A percentile compares a stretch with the other conserved stretches of the same genome.
These are phyloP conservation scores for Aspergillus japonicus DNA, from an alignment of 2,329 filamentous ascomycete species.

Conservation along the genomic window DNA sequence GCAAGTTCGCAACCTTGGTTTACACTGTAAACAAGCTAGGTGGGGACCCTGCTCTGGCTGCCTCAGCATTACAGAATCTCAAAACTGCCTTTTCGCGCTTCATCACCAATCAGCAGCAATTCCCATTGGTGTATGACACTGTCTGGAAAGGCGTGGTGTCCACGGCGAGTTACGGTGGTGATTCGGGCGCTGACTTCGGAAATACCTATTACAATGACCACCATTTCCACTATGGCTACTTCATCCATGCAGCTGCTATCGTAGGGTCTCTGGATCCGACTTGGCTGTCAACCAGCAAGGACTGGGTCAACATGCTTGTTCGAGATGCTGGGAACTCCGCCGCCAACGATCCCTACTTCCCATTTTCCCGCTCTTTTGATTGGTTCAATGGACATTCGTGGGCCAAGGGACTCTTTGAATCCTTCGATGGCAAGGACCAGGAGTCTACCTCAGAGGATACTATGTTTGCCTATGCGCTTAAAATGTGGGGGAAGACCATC, in stretches of 20 bases:
- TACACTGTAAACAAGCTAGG: constrained; percentile 65
- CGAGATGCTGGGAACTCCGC: constrained; percentile 81
- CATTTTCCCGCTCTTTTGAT: constrained; percentile 80
- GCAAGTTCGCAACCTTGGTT: constrained; percentile 71
- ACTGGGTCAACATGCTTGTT: constrained; percentile 78
- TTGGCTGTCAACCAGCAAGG: constrained; percentile 72
- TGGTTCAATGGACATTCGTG: constrained; percentile 95
- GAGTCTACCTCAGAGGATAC: constrained; percentile 90
- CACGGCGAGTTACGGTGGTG: constrained; percentile 66
- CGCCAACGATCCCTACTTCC: constrained; percentile 69
- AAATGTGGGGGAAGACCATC: constrained; percentile 85
- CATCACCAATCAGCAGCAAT: constrained; percentile 65
- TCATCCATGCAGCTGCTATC: constrained; percentile 80
- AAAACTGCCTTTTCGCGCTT: constrained; percentile 68
- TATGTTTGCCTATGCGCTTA: constrained; percentile 81
- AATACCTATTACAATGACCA: constrained; percentile 74
- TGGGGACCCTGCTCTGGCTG: constrained; percentile 56
- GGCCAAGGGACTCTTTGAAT: constrained; percentile 64
- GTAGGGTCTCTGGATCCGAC: constrained; percentile 74
- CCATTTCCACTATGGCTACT: constrained; percentile 73
- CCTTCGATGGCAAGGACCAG: constrained; percentile 55
- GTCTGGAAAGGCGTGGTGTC: constrained; percentile 81
- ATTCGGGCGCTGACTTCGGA: constrained; percentile 77
- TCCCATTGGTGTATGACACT: constrained; percentile 55
- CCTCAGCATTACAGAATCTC: constrained; percentile 59